A percentile compares a stretch with the other conserved stretches of the same genome.
These are phyloP conservation scores for Neonectria punicea DNA, from an alignment of 2,329 filamentous ascomycete species.

Conservation along the genomic window DNA sequence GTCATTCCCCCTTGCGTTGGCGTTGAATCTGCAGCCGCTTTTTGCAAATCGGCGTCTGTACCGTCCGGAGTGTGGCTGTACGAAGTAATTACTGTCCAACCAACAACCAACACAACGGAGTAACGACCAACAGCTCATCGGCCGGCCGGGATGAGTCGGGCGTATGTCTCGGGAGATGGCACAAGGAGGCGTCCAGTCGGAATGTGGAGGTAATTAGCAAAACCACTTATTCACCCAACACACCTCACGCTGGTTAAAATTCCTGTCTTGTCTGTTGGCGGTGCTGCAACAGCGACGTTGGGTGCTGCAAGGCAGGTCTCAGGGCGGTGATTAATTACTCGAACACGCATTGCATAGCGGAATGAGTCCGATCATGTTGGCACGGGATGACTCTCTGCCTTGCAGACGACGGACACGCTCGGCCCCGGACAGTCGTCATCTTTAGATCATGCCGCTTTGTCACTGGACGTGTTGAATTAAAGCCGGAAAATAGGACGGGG, in stretches of 20 bases:
- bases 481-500: not conserved
- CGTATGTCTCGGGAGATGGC: slow-evolving; percentile 18
- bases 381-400: not conserved
- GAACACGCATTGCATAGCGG: slow-evolving; percentile 5
- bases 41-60: not conserved
- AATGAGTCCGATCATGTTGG: slow-evolving; percentile 1
- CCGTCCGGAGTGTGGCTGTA: slow-evolving; percentile 6
- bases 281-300: not conserved
- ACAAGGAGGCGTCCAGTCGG: slow-evolving; percentile 19
- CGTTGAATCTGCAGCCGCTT: slow-evolving; percentile 10
- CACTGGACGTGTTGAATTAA: not conserved
- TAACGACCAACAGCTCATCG: slow-evolving; percentile 26
- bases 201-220: slow-evolving; percentile 12
- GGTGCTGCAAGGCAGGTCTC: slow-evolving; percentile 17
- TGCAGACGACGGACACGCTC: not conserved
- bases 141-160: slow-evolving; percentile 29
- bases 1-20: not conserved
- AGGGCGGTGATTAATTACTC: not conserved
- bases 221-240: slow-evolving; percentile 10
- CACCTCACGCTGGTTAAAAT: not conserved
- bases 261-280: slow-evolving; percentile 5
- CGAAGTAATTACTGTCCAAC: not conserved
- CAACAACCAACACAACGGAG: slow-evolving; percentile 22
- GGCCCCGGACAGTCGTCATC: not conserved
- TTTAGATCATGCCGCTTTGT: no score